Base-by-base conservation (phyloP, 352 stramenopile genomes). In the Pythium oligandrum region DNA sequence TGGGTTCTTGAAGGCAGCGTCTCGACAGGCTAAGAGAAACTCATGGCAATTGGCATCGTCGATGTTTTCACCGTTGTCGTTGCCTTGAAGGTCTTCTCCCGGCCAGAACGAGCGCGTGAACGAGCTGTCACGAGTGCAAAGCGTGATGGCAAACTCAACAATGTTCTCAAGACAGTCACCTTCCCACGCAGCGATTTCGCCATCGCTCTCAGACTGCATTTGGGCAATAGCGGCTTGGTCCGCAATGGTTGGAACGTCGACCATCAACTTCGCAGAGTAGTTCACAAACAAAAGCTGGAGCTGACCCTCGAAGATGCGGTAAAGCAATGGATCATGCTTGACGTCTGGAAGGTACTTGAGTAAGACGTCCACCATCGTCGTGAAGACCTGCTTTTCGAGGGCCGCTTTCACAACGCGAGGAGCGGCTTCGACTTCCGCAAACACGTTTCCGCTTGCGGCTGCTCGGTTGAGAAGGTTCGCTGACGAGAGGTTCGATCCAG, bases 121-220 rank as follows among this genome's bases (percentile, higher is more conserved):
- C 3, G 56, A 57, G 30, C 72, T 37, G 45, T 89, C 74, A 30
- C 67, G 68, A 53, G 66, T 73, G 34, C 82, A 90, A 30, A 92
- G 57, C 10, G 70, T 70, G 40, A 75, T 79, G 4, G 79, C 79
- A 51, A 87, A 88, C 47, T 83, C 76, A 53, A 92, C 83, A 56
- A 92, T 72, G 57, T 88, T 82, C 37, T 92, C 82, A 2, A 92
- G 60, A 33, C 82, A 90, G 57, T 92, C 82, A 11, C 82, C 82
- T 6, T 70, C 78, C 81, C 81, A 92, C 3, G 66, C 65, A 1
- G 54, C 64, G 17, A 85, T 62, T 10, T 86, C 78, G 9, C 63
- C 77, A 30, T 75, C 65, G 40, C 63, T 83, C 57, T 91, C 78
- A 0, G 76, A 70, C 58, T 89, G 75, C 71, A 89, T 83, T 47